These are phyloP conservation scores for Sarocladiaceae sp. DNA, from an alignment of 2,329 filamentous ascomycete genomes.

Conservation along the genomic window DNA sequence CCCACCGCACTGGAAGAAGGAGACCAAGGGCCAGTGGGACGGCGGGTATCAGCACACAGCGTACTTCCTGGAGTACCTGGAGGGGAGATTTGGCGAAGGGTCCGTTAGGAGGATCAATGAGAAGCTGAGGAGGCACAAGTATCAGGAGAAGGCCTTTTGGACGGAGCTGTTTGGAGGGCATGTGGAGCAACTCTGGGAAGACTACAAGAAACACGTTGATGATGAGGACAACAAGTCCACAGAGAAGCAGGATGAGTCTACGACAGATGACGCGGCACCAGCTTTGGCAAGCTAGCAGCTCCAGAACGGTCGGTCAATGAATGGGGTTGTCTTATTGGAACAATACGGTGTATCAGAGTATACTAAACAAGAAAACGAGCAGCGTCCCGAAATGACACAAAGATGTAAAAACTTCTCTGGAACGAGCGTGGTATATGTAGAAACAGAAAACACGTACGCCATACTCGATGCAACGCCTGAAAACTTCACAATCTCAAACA, in stretches of 20 bases:
- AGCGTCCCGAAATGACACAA: no score
- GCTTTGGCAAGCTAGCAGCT: not conserved
- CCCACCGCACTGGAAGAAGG: slow-evolving; percentile 77
- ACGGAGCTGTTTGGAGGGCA: slow-evolving; percentile 56
- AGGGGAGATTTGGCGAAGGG: slow-evolving; percentile 55
- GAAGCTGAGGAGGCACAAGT: slow-evolving; percentile 53
- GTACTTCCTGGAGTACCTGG: slow-evolving; percentile 84
- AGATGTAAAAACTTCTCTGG: no score
- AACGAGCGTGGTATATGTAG: not conserved
- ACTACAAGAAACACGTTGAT: slow-evolving; percentile 49
- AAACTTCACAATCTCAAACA: no score
- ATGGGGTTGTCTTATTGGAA: not conserved
- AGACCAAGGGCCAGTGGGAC: slow-evolving; percentile 65
- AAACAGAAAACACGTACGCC: not conserved
- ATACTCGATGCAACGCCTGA: not conserved
- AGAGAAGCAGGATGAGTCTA: not conserved
- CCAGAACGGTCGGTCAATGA: not conserved
- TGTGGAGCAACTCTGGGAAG: slow-evolving; percentile 65
- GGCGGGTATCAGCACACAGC: slow-evolving; percentile 84
- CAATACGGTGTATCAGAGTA: slow-evolving; percentile 1
- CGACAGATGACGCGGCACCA: not conserved
- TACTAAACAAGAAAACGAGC: no score
- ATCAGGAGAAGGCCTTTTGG: slow-evolving; percentile 64
- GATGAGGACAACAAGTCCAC: not conserved
- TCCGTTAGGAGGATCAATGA: slow-evolving; percentile 61